Base-by-base conservation (phyloP, 1,284 basidiomycete species). In the Farysia itapuensis region DNA sequence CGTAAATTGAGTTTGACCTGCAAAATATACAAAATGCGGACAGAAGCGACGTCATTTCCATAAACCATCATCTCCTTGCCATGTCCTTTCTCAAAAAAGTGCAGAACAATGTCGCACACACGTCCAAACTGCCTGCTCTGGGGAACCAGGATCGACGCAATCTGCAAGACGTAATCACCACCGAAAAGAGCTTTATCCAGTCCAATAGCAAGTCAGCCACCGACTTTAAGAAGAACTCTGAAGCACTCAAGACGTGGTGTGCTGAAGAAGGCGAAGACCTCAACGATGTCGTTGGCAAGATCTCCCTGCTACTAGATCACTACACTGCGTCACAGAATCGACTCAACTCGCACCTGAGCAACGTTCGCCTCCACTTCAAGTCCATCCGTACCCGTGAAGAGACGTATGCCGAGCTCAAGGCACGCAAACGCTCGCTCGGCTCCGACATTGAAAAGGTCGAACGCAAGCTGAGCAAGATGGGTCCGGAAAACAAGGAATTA, bases 381-480 rank as follows among this genome's bases (percentile, higher is more conserved):
- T 63, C 84, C 2, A 83, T 96, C 39, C 85, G 92, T 21, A 85
- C 89, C 5, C 81, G 86, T 9, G 93, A 96, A 75, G 92, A 96
- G 74, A 80, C 79, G 5, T 82, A 94, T 4, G 88, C 90, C 44
- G 86, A 88, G 8, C 79, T 92, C 25, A 86, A 85, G 67, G 82
- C 84, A 16, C 81, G 85, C 15, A 82, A 90, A 44, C 85, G 85
- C 58, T 80, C 80, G 5, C 81, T 91, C 4, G 82, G 81, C 12
- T 77, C 82, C 20, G 87, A 88, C 56, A 89, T 90, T 0, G 92
- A 95, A 50, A 77, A 83, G n/a, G 90, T 90, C 0, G 91, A 95
- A 73, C 87, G 83, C 80, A 94, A 92, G 77, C 81, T 96, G 20
- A 83, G 83, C 74, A 94, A 88, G 80, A 95, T 95, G 91, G 84